Base-by-base conservation (phyloP, 805 yeast species). In the Metschnikowia amazonensis region DNA sequence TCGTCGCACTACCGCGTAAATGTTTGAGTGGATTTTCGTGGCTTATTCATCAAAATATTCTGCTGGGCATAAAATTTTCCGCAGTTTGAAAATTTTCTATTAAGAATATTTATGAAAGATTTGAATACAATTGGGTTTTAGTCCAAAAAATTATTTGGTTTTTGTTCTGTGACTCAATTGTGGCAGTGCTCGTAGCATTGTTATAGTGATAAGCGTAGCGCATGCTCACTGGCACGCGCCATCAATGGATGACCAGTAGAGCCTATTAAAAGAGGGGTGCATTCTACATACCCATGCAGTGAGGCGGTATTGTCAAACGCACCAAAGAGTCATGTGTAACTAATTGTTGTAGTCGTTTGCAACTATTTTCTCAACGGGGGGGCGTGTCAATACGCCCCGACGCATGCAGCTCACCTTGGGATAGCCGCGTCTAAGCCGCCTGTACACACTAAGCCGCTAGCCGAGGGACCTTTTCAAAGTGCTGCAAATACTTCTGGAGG, bases 1-100 rank as follows among this genome's bases (percentile, higher is more conserved):
- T 23, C 42, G 28, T 30, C 42, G 42, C 42, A 29, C 42, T 39
- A 39, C 42, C 42, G 35, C 42, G 24, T 17, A 23, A 18, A 31
- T 11, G 34, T 14, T 24, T 28, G 28, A 18, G 41, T 18, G 25
- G 24, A 28, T 11, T 16, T 37, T 18, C 40, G 32, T 13, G 23
- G 14, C 29, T 9, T 17, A 3, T 5, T 1, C 7, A 13, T n/a
- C 31, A n/a, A 16, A n/a, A 5, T 16, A 4, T n/a, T 13, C 31
- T n/a, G 8, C 31, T n/a, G 31, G 16, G 31, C 14, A n/a, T n/a
- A 6, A 5, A 6, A 13, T 4, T 13, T 4, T 4, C 16, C 16
- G 31, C 31, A 28, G 16, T 5, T n/a, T 13, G 31, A 4, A 28
- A 28, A 10, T 6, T 24, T 8, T 24, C 10, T 24, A 10, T 24